These are phyloP conservation scores for Macrocybe gigantea DNA, from an alignment of 768 basidiomycete genomes.

Conservation along the genomic window DNA sequence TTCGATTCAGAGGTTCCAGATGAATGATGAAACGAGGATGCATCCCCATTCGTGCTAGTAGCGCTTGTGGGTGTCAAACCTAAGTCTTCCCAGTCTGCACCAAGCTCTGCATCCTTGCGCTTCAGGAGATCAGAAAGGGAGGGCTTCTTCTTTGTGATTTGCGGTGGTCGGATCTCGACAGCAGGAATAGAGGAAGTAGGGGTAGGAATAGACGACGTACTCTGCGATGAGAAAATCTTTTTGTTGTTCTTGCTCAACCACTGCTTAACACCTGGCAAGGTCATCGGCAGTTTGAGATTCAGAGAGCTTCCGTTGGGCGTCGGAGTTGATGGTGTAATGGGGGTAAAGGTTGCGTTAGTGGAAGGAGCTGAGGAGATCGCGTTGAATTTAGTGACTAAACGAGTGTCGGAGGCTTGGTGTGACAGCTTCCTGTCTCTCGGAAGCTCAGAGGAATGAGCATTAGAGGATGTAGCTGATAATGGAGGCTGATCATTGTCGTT, in stretches of 20 bases:
- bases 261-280: conserved; percentile 72
- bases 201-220: conserved; percentile 21
- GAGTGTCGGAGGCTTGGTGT: conserved; percentile 67
- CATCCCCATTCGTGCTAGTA: conserved; percentile 19
- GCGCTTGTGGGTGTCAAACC: conserved; percentile 44
- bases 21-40: too few relatives aligned
- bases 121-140: conserved; percentile 64
- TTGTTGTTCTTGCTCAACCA: conserved; percentile 68
- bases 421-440: conserved; percentile 57
- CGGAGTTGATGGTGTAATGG: conserved; percentile 30
- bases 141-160: conserved; percentile 51
- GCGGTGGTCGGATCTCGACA: conserved; percentile 23
- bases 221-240: conserved; percentile 43
- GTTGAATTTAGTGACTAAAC: conserved; percentile 51
- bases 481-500: conserved; percentile 44
- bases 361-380: conserved; percentile 39
- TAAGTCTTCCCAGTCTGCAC: conserved; percentile 64
- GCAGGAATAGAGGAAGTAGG: conserved; percentile 16
- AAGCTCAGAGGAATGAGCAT: conserved; percentile 42
- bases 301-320: conserved; percentile 30
- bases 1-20: conserved; percentile 7
- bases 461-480: conserved; percentile 39
- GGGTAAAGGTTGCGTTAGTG: conserved; percentile 44
- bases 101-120: conserved; percentile 47
- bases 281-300: conserved; percentile 57